Conservation (phyloP, 306 rosid species). For the Parietaria judaica region DNA sequence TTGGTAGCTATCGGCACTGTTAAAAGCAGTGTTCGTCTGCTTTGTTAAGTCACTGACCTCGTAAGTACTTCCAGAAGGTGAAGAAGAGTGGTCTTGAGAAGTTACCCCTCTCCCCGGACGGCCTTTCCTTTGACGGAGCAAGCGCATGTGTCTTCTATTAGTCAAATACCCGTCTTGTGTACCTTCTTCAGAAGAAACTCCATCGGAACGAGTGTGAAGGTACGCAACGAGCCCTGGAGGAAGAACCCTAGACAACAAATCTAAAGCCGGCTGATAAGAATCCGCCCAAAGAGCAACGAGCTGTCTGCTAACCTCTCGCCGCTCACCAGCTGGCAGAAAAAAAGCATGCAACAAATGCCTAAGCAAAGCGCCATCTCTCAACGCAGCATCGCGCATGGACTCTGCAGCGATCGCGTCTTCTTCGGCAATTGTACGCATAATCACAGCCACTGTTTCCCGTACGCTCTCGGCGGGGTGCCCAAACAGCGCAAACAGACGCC, state of each 20-base stretch:
- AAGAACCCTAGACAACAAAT: constrained; percentile 79
- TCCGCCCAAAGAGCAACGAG: constrained; percentile 99
- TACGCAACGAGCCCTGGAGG: constrained; percentile 99
- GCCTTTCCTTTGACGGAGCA: constrained; percentile 82
- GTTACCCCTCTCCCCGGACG: constrained; percentile 67
- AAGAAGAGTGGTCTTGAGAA: constrained; percentile 61
- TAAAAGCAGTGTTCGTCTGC: constrained; percentile 41
- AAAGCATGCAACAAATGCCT: constrained; percentile 89
- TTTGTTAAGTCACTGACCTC: constrained; percentile 57
- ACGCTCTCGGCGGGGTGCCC: constrained; percentile 99
- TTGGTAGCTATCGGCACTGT: constrained; percentile 38
- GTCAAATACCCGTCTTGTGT: constrained; percentile 61
- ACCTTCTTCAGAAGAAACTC: constrained; percentile 45
- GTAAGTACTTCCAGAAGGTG: constrained; percentile 46
- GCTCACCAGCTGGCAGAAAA: constrained; percentile 83
- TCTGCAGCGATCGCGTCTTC: constrained; percentile 99
- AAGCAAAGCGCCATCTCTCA: constrained; percentile 95
- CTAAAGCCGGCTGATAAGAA: constrained; percentile 92
- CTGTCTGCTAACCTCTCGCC: constrained; percentile 91
- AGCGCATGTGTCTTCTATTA: constrained; percentile 71
- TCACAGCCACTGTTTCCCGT: constrained; percentile 90
- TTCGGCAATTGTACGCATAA: constrained; percentile 98
- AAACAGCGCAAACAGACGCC: constrained; percentile 93
- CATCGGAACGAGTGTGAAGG: constrained; percentile 88
- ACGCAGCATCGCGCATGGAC: constrained; percentile 98